Evolutionary conservation across 2,329 filamentous ascomycete species (phyloP).

Genomic region (Akanthomyces lecanii): DNA sequence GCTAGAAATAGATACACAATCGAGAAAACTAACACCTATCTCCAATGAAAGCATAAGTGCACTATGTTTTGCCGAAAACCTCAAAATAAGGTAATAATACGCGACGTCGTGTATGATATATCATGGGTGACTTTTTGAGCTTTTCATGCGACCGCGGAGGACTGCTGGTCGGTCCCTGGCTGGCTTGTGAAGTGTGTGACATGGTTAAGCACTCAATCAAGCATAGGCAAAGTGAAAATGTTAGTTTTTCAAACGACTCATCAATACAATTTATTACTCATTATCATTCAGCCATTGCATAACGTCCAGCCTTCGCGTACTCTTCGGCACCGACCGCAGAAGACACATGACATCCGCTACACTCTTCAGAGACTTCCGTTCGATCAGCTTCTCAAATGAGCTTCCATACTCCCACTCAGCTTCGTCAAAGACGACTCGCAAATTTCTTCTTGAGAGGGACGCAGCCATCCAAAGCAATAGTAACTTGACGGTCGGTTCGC

Average conservation of each 20-base stretch:
- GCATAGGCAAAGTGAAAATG: no score
- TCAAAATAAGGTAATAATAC: no score
- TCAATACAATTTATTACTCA: no score
- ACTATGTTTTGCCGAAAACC: no score
- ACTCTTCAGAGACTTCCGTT: slow-evolving; percentile 12
- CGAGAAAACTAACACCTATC: no score
- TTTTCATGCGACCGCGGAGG: no score
- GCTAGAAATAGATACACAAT: not conserved
- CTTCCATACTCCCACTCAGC: not conserved
- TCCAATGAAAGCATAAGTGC: no score
- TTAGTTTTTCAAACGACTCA: not conserved
- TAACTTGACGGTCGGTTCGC: slow-evolving; percentile 30
- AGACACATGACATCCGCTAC: slow-evolving; percentile 5
- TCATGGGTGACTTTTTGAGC: no score
- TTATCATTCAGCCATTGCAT: not conserved
- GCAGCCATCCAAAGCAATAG: slow-evolving; percentile 31
- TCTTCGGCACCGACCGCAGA: not conserved
- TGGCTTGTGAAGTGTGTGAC: no score
- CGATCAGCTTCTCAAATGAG: slow-evolving; percentile 18
- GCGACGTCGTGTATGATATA: no score
- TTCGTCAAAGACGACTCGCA: slow-evolving; percentile 22
- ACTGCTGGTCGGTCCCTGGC: no score
- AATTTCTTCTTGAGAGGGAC: slow-evolving; percentile 21
- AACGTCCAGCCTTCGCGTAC: not conserved
- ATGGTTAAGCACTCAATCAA: no score